Conservation (phyloP, 306 rosid genomes). For the Arachis stenosperma region DNA sequence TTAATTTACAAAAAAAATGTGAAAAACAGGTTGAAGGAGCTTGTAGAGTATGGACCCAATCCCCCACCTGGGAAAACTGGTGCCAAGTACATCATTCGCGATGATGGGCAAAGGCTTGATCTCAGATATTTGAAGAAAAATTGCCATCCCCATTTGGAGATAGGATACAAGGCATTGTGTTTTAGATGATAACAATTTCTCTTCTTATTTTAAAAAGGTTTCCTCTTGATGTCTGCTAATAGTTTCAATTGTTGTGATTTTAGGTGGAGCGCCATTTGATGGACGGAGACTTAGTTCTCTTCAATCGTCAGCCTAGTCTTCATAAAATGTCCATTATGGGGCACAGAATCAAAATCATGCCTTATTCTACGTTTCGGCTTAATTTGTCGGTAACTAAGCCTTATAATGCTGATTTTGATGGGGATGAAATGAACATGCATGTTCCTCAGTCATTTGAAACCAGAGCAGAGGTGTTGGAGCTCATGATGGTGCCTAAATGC, state of each 20-base stretch:
- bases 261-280: conserved; percentile 99
- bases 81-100: conserved; percentile 96
- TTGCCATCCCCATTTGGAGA: conserved; percentile 99
- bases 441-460: conserved; percentile 99
- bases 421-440: conserved; percentile 99
- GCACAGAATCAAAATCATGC: conserved; percentile 98
- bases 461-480: conserved; percentile 98
- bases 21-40: conserved; percentile 79
- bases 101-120: conserved; percentile 99
- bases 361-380: conserved; percentile 92
- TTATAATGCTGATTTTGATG: conserved; percentile 97
- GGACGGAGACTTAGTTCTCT: conserved; percentile 95
- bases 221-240: conserved; percentile 26
- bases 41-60: conserved; percentile 95
- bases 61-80: conserved; percentile 99
- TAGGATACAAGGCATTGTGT: conserved; percentile 83
- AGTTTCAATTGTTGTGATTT: conserved; percentile 38
- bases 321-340: conserved; percentile 99
- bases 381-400: conserved; percentile 95
- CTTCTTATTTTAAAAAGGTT: neutral
- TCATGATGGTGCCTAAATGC: conserved; percentile 99
- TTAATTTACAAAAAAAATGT: neutral
- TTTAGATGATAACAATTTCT: conserved; percentile 5
- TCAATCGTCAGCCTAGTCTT: conserved; percentile 99
- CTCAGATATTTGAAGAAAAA: conserved; percentile 95